Evolutionary conservation across 2,329 filamentous ascomycete genomes (phyloP).

Genomic region (Cercospora sp.): DNA sequence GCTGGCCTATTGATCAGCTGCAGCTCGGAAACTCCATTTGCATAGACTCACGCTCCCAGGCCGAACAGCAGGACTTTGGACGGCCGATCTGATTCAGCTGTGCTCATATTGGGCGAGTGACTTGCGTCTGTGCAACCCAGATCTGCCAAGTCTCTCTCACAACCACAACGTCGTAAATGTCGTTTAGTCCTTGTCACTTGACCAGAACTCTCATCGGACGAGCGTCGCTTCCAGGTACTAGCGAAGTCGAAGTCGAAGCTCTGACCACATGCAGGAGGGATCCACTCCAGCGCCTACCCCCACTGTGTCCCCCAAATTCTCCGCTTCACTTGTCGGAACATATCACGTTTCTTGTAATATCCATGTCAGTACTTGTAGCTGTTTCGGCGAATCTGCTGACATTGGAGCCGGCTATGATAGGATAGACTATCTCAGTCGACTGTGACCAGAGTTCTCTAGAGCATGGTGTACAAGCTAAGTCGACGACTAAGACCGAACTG

Average conservation of each 20-base stretch:
- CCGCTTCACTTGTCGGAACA: neutral
- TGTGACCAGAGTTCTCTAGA: neutral
- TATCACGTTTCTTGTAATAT: neutral
- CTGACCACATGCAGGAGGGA: neutral
- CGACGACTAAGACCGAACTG: neutral
- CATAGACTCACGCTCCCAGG: constrained; percentile 52
- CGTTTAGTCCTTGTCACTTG: neutral
- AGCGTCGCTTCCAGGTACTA: neutral
- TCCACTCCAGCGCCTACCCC: neutral
- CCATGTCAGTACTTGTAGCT: neutral
- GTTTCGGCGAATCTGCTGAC: neutral
- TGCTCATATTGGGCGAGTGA: constrained; percentile 1
- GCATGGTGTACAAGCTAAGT: neutral
- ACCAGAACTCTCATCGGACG: neutral
- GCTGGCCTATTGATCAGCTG: constrained; percentile 35
- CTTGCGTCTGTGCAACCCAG: neutral
- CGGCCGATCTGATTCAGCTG: constrained; percentile 11
- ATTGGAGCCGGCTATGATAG: neutral
- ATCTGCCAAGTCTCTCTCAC: neutral
- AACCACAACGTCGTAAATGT: neutral
- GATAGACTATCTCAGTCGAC: neutral
- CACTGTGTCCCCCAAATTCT: neutral
- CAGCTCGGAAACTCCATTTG: neutral
- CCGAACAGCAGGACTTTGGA: constrained; percentile 53
- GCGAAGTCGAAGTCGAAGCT: neutral